phyloP scores from a whole-genome alignment of 2,329 filamentous ascomycete genomes.

The Penicillium sp. region DNA sequence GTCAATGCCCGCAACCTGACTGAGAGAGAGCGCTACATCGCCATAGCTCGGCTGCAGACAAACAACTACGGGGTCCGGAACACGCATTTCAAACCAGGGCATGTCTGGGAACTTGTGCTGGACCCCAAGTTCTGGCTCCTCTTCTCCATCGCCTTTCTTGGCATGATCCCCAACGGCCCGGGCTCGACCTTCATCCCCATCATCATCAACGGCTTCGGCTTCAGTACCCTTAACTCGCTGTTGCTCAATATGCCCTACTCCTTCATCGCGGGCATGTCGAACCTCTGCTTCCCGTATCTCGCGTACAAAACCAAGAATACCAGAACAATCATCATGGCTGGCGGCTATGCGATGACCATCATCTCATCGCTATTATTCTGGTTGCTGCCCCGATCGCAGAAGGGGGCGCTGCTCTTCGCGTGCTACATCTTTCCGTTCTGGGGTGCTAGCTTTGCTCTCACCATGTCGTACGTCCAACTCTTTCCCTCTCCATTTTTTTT shows the following conservation, averaged over 20 bases:
- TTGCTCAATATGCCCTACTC: slow-evolving; percentile 51
- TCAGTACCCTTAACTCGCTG: slow-evolving; percentile 49
- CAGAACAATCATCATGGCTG: slow-evolving; percentile 47
- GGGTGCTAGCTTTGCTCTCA: no score
- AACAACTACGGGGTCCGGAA: slow-evolving; percentile 43
- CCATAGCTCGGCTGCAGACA: slow-evolving; percentile 31
- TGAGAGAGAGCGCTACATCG: slow-evolving; percentile 35
- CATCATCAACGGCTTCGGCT: slow-evolving; percentile 53
- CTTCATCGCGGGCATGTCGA: slow-evolving; percentile 42
- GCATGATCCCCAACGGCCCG: slow-evolving; percentile 52
- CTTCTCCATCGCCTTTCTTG: slow-evolving; percentile 46
- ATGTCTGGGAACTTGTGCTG: slow-evolving; percentile 36
- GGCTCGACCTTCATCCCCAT: slow-evolving; percentile 53
- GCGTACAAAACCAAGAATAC: slow-evolving; percentile 40
- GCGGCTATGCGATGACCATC: slow-evolving; percentile 49
- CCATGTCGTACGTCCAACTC: no score
- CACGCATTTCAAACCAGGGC: slow-evolving; percentile 50
- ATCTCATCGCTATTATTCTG: slow-evolving; percentile 51
- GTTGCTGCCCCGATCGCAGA: slow-evolving; percentile 46
- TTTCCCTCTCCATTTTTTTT: no score
- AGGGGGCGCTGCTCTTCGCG: slow-evolving; percentile 52
- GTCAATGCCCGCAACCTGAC: slow-evolving; percentile 49
- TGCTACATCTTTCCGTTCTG: no score
- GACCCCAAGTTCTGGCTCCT: slow-evolving; percentile 22
- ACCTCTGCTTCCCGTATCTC: slow-evolving; percentile 46